A percentile compares a stretch with the other conserved stretches of the same genome.
phyloP scores from a whole-genome alignment of 345 rosid species.

The Lepidium aucheri region DNA sequence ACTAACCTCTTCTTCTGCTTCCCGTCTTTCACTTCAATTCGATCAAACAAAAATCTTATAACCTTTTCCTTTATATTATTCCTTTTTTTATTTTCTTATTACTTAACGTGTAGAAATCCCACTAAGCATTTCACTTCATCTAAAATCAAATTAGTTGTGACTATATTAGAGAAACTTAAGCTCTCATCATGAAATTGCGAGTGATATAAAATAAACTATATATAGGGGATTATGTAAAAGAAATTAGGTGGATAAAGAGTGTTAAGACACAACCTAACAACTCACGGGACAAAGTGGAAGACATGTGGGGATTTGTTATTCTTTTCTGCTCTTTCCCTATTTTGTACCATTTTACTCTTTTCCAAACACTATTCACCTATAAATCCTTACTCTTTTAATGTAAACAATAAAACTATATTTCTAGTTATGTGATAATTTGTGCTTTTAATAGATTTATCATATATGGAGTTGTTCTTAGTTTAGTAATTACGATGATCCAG shows the following conservation, averaged over 20 bases:
- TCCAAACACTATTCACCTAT: conserved; percentile 19
- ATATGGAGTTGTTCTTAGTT: no score
- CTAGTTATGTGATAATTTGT: no score
- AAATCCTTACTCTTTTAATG: no score
- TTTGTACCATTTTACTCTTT: conserved; percentile 1
- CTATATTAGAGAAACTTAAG: neutral
- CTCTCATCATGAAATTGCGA: neutral
- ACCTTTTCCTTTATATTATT: neutral
- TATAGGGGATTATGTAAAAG: neutral
- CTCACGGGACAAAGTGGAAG: conserved; percentile 27
- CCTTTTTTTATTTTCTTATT: neutral
- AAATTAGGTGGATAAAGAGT: conserved; percentile 7
- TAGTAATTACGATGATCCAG: no score
- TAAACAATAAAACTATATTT: no score
- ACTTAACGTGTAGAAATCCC: neutral
- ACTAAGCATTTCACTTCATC: neutral
- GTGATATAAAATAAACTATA: no score
- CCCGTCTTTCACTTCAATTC: conserved; percentile 19
- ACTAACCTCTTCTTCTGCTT: conserved; percentile 21
- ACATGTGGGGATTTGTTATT: conserved; percentile 29
- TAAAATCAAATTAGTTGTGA: neutral
- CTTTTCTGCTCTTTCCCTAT: conserved; percentile 23
- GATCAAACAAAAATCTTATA: neutral
- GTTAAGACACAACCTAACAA: conserved; percentile 19
- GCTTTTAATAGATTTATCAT: no score